Evolutionary conservation across 2,329 filamentous ascomycete genomes (phyloP), one percentile per base, ranked within the genome.

Genomic region (Diaporthe eres): DNA sequence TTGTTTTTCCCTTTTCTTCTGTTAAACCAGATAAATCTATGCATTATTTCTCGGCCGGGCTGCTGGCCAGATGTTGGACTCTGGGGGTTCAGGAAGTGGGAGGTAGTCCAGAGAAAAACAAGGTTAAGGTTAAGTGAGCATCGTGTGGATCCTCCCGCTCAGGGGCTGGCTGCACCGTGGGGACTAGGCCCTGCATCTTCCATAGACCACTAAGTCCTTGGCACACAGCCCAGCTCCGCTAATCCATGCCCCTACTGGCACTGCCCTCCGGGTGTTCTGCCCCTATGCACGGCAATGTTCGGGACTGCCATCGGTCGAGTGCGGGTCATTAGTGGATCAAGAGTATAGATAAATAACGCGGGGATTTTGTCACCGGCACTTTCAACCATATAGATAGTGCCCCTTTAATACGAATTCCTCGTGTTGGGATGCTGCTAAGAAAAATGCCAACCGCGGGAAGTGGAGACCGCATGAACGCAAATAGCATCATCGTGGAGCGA

Each of bases 401-500:
- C 65, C 63, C 65, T 37, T 63, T 51, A 53, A 68, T 68, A 68
- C 65, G 47, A 68, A 53, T 17, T 39, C 22, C 65, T 68, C 65
- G 65, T 68, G 47, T 68, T 68, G 65, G 3, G 0, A 17, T 31
- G 47, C 31, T 68, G 65, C 47, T 53, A 53, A 55, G 65, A 17
- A 53, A 42, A 53, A 28, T 22, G 22, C 65, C 65, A 68, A 39
- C 47, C 47, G 65, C 15, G 34, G 47, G 7, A 39, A 53, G 65
- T 42, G 65, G 65, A 53, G 65, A 55, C 31, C 7, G 65, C 65
- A 68, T 68, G 31, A 68, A 13, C 31, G 9, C n/a, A 68, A 68
- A 68, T 68, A 68, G 47, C 44, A 68, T 53, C 65, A 68, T 68
- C 7, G 19, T 68, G 65, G 65, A 68, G 47, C 12, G n/a, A 28